These are phyloP conservation scores for Glebionis coronaria DNA, from an alignment of 129 eudicot species.

Conservation along the genomic window DNA sequence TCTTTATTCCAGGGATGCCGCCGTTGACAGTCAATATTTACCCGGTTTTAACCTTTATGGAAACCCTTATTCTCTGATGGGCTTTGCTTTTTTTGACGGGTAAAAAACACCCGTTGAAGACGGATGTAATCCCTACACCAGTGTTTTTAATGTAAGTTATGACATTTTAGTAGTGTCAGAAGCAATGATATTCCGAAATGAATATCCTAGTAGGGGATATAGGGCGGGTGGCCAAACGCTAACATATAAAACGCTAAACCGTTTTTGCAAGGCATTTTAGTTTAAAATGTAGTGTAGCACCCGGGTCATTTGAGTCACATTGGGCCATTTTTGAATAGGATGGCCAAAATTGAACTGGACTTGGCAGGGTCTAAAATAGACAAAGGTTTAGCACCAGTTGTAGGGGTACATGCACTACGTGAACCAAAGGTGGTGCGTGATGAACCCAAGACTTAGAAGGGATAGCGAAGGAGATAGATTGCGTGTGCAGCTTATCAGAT, in stretches of 20 bases:
- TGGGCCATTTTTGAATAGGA: constrained; percentile 92
- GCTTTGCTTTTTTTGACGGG: too few species aligned
- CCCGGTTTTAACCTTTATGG: too few species aligned
- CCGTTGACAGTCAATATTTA: too few species aligned
- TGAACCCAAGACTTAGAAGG: too few species aligned
- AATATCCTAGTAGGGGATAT: constrained; percentile 76
- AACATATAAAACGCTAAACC: constrained; percentile 52
- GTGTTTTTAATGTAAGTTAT: too few species aligned
- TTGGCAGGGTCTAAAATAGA: constrained; percentile 34
- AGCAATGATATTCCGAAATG: constrained; percentile 73
- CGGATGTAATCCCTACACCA: too few species aligned
- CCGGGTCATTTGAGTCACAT: constrained; percentile 85
- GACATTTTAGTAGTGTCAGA: constrained; percentile 2
- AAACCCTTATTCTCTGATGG: too few species aligned
- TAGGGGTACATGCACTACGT: constrained; percentile 39
- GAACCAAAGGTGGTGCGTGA: constrained; percentile 16
- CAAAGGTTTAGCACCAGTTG: constrained; percentile 48
- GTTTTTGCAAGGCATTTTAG: constrained; percentile 70
- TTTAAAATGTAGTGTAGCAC: constrained; percentile 66
- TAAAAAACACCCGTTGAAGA: too few species aligned
- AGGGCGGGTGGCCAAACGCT: constrained; percentile 70
- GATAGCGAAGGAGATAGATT: constrained; percentile 28
- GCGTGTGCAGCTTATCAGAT: constrained; percentile 80
- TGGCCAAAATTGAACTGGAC: constrained; percentile 74
- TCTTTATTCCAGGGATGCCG: too few species aligned